These are phyloP conservation scores for Boletus vermiculosoides DNA, from an alignment of 768 basidiomycete species.

Conservation along the genomic window DNA sequence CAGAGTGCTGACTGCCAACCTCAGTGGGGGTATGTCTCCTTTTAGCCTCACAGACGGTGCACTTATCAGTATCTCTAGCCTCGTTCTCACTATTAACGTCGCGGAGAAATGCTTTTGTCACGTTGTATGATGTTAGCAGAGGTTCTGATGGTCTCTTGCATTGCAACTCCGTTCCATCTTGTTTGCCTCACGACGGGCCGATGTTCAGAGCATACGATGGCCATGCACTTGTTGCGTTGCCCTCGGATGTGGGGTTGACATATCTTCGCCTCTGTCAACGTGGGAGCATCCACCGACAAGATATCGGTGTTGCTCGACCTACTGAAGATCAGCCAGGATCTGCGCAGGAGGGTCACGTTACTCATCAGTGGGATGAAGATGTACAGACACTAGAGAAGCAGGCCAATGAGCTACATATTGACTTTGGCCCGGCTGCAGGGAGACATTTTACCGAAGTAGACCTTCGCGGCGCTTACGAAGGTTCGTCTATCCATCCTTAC, in stretches of 20 bases:
- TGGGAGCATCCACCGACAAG: slow-evolving; percentile 46
- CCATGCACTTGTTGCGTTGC: slow-evolving; percentile 31
- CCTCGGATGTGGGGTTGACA: slow-evolving; percentile 30
- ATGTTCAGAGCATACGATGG: slow-evolving; percentile 33
- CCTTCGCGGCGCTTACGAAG: slow-evolving; percentile 51
- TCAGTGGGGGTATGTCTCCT: slow-evolving; percentile 32
- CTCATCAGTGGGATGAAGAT: slow-evolving; percentile 40
- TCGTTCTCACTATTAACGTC: slow-evolving; percentile 59
- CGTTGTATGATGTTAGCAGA: slow-evolving; percentile 61
- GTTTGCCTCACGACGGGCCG: slow-evolving; percentile 33
- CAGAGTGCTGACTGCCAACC: slow-evolving; percentile 38
- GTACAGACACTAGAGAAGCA: slow-evolving; percentile 38
- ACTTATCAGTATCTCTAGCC: slow-evolving; percentile 33
- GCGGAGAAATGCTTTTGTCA: slow-evolving; percentile 53
- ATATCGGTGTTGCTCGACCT: slow-evolving; percentile 30
- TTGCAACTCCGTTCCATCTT: slow-evolving; percentile 40
- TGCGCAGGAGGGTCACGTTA: background rate
- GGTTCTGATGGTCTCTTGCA: slow-evolving; percentile 41
- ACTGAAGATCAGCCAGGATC: slow-evolving; percentile 13
- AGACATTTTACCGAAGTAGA: slow-evolving; percentile 48
- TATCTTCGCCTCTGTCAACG: slow-evolving; percentile 48
- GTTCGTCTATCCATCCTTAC: slow-evolving; percentile 38
- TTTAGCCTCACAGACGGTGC: background rate
- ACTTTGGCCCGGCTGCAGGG: slow-evolving; percentile 45
- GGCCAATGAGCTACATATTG: slow-evolving; percentile 28